Evolutionary conservation across 2,329 filamentous ascomycete genomes (phyloP), one percentile per base, ranked within the genome.

Genomic region (Botrytis medusae): DNA sequence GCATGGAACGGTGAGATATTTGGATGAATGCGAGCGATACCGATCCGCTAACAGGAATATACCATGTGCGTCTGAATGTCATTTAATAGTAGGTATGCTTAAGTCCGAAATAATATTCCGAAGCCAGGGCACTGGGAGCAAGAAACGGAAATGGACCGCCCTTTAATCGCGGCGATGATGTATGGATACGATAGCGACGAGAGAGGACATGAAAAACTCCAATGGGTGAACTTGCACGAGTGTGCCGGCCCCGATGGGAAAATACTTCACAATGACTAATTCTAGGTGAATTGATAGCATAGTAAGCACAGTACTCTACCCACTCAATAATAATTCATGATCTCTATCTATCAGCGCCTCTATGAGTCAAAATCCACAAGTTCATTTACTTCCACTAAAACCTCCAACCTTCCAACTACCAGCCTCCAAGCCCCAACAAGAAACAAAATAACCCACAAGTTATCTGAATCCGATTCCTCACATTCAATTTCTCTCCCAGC

Each of bases 351-450:
- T n/a, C 48, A 16, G 2, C 2, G 25, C n/a, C 1, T 54, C 12
- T 0, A 12, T 2, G 0, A 54, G 0, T n/a, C 22, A 14, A 1
- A 54, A n/a, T n/a, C 2, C 48, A 54, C 4, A 6, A 4, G 14
- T 54, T 5, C 25, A 14, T 54, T 16, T 1, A 54, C 25, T n/a
- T n/a, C 48, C 48, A 54, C 12, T 16, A n/a, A n/a, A n/a, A n/a
- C n/a, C n/a, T n/a, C n/a, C n/a, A 3, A n/a, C 5, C 12, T n/a
- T 16, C 12, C 4, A n/a, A 25, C 20, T 25, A n/a, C n/a, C n/a
- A n/a, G n/a, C n/a, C n/a, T 25, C 3, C 48, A 5, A 25, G 14
- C 14, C 22, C 48, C 25, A 54, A 54, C 25, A 54, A 54, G 25
- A n/a, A n/a, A n/a, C 5, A 9, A 54, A n/a, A 14, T 25, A 44